Percentiles rank a stretch among this genome's conserved stretches.
These are phyloP conservation scores for Pyrrhoderma noxium DNA, from an alignment of 1,284 basidiomycete species.

Conservation along the genomic window DNA sequence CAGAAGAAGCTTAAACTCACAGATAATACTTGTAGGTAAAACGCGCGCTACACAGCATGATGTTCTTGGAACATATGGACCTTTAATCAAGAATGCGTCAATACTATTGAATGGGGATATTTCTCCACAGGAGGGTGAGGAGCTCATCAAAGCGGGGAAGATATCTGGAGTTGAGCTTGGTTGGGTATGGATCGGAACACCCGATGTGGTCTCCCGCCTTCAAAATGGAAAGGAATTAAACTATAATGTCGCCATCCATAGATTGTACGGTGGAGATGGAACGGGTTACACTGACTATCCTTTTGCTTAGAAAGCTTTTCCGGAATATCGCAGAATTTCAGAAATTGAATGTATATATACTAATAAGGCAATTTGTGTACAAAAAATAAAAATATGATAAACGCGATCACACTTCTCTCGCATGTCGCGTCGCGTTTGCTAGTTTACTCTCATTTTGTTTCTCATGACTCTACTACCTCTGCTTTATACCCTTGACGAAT, in stretches of 20 bases:
- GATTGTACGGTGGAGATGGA: constrained; percentile 13
- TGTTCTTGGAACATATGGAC: constrained; percentile 28
- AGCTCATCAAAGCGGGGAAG: constrained; percentile 18
- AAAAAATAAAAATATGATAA: neutral
- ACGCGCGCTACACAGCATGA: constrained; percentile 24
- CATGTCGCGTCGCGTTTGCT: no score
- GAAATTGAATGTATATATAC: neutral
- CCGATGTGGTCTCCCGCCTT: constrained; percentile 24
- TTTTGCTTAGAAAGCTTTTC: constrained; percentile 5
- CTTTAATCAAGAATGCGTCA: constrained; percentile 26
- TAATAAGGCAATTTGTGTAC: neutral
- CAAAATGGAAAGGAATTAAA: constrained; percentile 20
- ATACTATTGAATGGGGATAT: constrained; percentile 24
- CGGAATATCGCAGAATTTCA: no score
- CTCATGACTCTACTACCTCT: neutral
- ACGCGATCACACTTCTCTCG: neutral
- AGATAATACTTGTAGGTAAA: no score
- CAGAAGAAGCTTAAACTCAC: no score
- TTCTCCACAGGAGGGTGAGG: constrained; percentile 22
- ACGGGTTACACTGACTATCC: constrained; percentile 26
- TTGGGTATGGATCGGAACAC: constrained; percentile 23
- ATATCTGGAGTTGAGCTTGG: constrained; percentile 23
- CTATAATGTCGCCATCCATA: constrained; percentile 16
- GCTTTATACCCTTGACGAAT: constrained; percentile 7
- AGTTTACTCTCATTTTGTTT: no score